Base-by-base conservation (phyloP, 305 asterid genomes). In the Plantago lanceolata region DNA sequence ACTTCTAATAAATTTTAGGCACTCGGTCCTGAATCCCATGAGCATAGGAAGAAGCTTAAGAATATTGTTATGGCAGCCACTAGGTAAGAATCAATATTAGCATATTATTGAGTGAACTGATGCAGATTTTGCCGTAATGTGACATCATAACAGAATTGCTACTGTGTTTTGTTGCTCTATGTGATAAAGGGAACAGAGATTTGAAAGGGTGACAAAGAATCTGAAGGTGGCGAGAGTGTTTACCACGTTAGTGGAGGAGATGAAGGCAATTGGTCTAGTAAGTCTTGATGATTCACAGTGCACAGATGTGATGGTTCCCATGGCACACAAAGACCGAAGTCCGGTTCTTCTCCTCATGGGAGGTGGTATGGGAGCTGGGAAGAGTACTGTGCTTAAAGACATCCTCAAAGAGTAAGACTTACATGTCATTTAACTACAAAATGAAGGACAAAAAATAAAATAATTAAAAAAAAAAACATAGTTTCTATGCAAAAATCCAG, bases 331-430 rank as follows among this genome's bases (percentile, higher is more conserved):
- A 56, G 97, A 93, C 67, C 78, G 99, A 76, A 87, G 96, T 51
- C 99, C 95, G 0, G 87, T 90, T 43, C 96, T 93, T 70, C 97
- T 93, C 71, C 81, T 93, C 79, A 93, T 93, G 97, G 99, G 97
- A 4, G 97, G 99, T 47, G 99, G 99, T 13, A 87, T 91, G 98
- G 96, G 98, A n/a, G 98, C 95, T 1, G 98, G 96, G 49, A 91
- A 91, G 79, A 91, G 96, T 75, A 86, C 95, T 15, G 96, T 84
- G 67, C 98, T 89, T 48, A 91, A 86, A 70, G 99, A 93, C 82
- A 83, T 93, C 66, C 85, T 93, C 73, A 90, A 90, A 82, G 99
- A 90, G 99, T 87, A 90, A 71, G 94, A 26, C 60, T n/a, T 58
- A 16, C 6, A 64, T 29, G 19, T 64, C 17, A 59, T 48, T 52